These are phyloP conservation scores for Cryptococcus sp. DNA, from an alignment of 1,284 basidiomycete species.

Conservation along the genomic window DNA sequence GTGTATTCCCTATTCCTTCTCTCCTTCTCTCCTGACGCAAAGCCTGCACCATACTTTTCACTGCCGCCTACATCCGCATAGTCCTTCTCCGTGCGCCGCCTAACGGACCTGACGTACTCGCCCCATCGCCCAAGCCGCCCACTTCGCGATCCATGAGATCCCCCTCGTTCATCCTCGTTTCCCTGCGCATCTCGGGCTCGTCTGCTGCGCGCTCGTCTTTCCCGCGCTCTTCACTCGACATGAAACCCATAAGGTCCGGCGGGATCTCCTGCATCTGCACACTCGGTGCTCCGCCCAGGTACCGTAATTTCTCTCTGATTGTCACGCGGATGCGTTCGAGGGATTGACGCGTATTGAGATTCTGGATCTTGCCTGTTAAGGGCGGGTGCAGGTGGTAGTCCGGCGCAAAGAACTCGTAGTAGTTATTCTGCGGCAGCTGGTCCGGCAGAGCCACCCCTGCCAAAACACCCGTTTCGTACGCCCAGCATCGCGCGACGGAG, in stretches of 20 bases:
- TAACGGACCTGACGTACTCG: slow-evolving; percentile 2
- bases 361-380: slow-evolving; percentile 85
- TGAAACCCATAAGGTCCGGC: slow-evolving; percentile 78
- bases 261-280: slow-evolving; percentile 97
- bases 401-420: slow-evolving; percentile 91
- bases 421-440: slow-evolving; percentile 83
- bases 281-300: slow-evolving; percentile 91
- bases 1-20: too few relatives aligned
- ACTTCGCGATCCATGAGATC: slow-evolving; percentile 17
- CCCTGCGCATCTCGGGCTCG: slow-evolving; percentile 65
- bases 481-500: slow-evolving; percentile 97
- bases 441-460: slow-evolving; percentile 81
- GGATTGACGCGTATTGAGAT: slow-evolving; percentile 79
- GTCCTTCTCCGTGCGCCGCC: slow-evolving; percentile 15
- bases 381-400: slow-evolving; percentile 92
- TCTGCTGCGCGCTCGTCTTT: slow-evolving; percentile 65
- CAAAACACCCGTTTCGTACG: slow-evolving; percentile 95
- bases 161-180: slow-evolving; percentile 14
- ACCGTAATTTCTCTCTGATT: slow-evolving; percentile 87
- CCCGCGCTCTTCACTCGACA: slow-evolving; percentile 73
- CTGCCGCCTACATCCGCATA: slow-evolving; percentile 1
- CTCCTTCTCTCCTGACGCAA: too few relatives aligned
- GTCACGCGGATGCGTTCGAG: slow-evolving; percentile 83
- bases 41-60: too few relatives aligned
- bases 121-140: slow-evolving; percentile 9